Base-by-base conservation (phyloP, 805 yeast genomes). In the Starmerella davenportii region DNA sequence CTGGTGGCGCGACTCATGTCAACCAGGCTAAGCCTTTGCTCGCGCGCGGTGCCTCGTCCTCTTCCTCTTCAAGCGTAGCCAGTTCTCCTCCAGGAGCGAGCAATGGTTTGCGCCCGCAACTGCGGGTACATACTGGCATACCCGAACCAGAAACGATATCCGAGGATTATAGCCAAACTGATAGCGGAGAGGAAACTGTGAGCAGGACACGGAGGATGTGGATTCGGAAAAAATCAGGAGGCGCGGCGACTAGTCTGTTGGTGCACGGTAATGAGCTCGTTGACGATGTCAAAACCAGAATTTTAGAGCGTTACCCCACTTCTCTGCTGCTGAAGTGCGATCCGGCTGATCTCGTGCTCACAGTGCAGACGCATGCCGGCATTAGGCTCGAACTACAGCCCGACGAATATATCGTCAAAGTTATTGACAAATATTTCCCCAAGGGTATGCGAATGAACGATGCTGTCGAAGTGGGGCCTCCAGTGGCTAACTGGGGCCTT, bases 211-310 rank as follows among this genome's bases (percentile, higher is more conserved):
- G 40, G 15, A 38, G 48, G 20, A 39, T 45, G 23, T 45, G 48
- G 48, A 36, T 45, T 31, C 42, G 47, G 19, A 43, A 41, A 34
- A 43, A 43, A 32, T 52, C 59, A 2, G 54, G 56, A 24, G 51
- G 59, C 7, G 51, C 54, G 15, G 79, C 95, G 2, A 80, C 94
- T 0, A 70, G 92, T 1, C 58, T 85, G 5, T 53, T 64, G 41
- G 76, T 79, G 16, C 62, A 64, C 15, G 71, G 71, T 23, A 52
- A 56, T 17, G 87, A 79, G 51, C 66, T 84, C 1, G 68, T 85
- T 4, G 96, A 85, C 55, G 57, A 87, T 56, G 61, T 85, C 49
- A 85, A 85, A 51, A 60, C 66, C 9, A 66, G 72, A 42, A 66
- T 85, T 1, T 56, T 74, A 28, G 60, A 59, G 34, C 79, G 76